Percentiles rank a stretch among this genome's conserved stretches.
These are phyloP conservation scores for Boletellus ananiceps DNA, from an alignment of 768 basidiomycete genomes.

Conservation along the genomic window DNA sequence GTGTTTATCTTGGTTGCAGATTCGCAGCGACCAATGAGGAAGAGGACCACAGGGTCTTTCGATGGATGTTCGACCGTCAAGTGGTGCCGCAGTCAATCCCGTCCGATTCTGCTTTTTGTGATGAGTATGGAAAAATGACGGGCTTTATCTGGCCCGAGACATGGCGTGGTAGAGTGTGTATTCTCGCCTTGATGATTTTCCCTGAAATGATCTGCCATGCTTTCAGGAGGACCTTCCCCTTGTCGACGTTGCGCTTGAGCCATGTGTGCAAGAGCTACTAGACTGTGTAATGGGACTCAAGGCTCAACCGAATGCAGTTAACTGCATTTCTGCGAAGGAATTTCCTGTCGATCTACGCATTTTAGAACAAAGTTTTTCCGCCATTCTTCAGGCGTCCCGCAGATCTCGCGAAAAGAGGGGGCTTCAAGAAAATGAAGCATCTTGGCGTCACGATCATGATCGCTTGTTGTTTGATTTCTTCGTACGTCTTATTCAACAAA, in stretches of 20 bases:
- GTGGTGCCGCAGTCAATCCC: slow-evolving; percentile 4
- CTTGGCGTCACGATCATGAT: slow-evolving; percentile 10
- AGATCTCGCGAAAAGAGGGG: slow-evolving; percentile 5
- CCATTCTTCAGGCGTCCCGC: slow-evolving; percentile 9
- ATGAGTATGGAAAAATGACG: slow-evolving; percentile 2
- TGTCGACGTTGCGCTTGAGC: slow-evolving; percentile 8
- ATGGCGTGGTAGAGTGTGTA: slow-evolving; percentile 4
- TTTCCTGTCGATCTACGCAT: slow-evolving; percentile 5
- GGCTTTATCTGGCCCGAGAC: slow-evolving; percentile 8
- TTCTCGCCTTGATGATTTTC: neutral
- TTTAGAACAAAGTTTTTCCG: slow-evolving; percentile 6
- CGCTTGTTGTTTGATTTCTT: slow-evolving; percentile 11
- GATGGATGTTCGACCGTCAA: slow-evolving; percentile 11
- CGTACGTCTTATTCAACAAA: neutral
- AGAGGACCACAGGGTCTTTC: neutral
- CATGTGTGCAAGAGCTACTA: slow-evolving; percentile 4
- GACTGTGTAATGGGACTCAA: neutral
- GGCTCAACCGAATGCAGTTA: neutral
- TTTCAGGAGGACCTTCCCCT: slow-evolving; percentile 4
- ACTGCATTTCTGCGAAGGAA: neutral
- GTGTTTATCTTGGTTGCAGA: too few relatives aligned
- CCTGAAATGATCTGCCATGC: neutral
- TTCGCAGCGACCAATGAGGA: neutral
- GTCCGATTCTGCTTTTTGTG: neutral
- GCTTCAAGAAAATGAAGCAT: neutral